Evolutionary conservation across 441 rosid species (phyloP).

Genomic region (Gossypium aridum): DNA sequence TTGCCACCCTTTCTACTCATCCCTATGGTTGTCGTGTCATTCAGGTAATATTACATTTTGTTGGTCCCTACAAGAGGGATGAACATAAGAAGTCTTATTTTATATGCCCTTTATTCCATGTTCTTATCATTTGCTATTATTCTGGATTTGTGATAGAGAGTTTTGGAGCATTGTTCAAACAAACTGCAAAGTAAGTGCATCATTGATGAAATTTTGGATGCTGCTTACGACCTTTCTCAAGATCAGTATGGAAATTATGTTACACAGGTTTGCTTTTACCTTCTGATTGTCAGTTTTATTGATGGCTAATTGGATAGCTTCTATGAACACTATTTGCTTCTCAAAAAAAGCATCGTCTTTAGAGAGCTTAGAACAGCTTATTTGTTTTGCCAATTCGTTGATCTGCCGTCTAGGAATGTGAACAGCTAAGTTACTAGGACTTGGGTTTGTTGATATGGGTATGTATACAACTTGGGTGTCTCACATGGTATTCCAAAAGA

Average conservation of each 20-base stretch:
- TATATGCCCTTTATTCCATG: not conserved
- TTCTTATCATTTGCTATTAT: slow-evolving; percentile 11
- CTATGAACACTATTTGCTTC: not conserved
- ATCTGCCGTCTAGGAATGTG: not conserved
- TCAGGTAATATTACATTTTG: slow-evolving; percentile 51
- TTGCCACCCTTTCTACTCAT: slow-evolving; percentile 79
- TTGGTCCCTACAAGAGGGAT: not conserved
- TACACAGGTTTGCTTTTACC: slow-evolving; percentile 59
- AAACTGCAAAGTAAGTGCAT: slow-evolving; percentile 72
- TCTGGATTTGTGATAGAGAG: slow-evolving; percentile 53
- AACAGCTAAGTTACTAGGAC: not conserved
- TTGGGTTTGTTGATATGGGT: not conserved
- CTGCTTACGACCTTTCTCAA: slow-evolving; percentile 74
- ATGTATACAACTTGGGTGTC: not conserved
- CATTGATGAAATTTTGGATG: slow-evolving; percentile 89
- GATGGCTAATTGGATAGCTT: not conserved
- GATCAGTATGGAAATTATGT: slow-evolving; percentile 99
- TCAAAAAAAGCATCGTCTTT: not conserved
- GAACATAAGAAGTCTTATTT: not conserved
- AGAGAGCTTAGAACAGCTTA: not conserved
- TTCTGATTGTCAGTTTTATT: slow-evolving; percentile 6
- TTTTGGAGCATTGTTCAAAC: slow-evolving; percentile 90
- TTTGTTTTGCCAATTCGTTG: slow-evolving; percentile 3
- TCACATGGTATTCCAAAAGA: not conserved
- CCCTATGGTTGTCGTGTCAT: slow-evolving; percentile 98